Evolutionary conservation across 768 basidiomycete genomes (phyloP), one percentile per base, ranked within the genome.

Genomic region (Suillus decipiens): DNA sequence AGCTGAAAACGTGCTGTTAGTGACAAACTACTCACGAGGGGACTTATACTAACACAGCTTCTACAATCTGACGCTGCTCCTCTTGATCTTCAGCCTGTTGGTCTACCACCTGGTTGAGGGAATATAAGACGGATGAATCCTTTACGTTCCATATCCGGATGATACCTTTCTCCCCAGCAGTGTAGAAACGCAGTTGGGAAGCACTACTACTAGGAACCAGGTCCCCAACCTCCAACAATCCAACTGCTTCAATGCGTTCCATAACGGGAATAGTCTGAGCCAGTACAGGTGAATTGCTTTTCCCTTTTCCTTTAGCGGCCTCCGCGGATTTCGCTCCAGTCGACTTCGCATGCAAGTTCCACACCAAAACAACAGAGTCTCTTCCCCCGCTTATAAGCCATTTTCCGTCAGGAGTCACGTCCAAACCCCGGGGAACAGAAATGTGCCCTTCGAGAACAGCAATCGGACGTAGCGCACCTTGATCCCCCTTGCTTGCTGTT

Each of bases 391-490:
- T 95, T 62, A 99, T 79, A 28, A 97, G 83, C 89, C 91, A 96
- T 70, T 87, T 86, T 14, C 96, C 96, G 72, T 98, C 95, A 8
- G 74, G 72, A 5, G 91, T 90, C 28, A 95, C 86, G 69, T 92
- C 94, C 43, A 99, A 81, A 8, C 94, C 95, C 61, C 97, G 82
- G 11, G 96, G 95, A 42, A 99, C 96, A 42, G 93, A 95, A 47
- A 92, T 91, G 75, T 99, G 97, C 0, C 96, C 97, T 69, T 99
- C 96, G 19, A 99, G 80, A n/a, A 96, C 82, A 12, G 88, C 88
- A 63, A 89, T 79, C 50, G 93, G 86, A 74, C 89, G 86, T 61
- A 85, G 80, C 19, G 80, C 77, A 42, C 83, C 81, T 58, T 82
- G 80, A 19, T 83, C 80, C 17, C 84, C 80, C 19, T 84, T 84